Base-by-base conservation (phyloP, 768 basidiomycete species). In the Chlorophyllum brunneum region DNA sequence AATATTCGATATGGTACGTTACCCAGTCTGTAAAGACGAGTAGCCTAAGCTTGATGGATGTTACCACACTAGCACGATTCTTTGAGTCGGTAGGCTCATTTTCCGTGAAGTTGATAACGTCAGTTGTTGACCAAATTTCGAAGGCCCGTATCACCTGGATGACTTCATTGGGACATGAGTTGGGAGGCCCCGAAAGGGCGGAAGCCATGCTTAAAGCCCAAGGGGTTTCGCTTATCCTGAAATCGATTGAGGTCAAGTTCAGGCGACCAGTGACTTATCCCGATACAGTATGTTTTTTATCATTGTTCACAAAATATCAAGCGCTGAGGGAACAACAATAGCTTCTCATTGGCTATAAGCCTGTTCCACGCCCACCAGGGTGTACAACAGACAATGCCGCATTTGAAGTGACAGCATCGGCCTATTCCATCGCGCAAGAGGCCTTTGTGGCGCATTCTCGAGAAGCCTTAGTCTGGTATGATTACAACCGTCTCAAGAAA, bases 81-180 rank as follows among this genome's bases (percentile, higher is more conserved):
- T 76, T 88, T 54, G 85, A 89, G 70, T 87, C 84, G 20, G 83
- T 83, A 51, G 63, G 80, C 55, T 54, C 30, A 16, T 20, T 39
- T 54, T 9, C 11, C 5, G 10, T 23, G 4, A 38, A 20, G 4
- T 36, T 13, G 15, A 7, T 18, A 20, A 23, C 26, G 2, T 26
- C 44, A 24, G 18, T 30, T n/a, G 31, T 46, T 60, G 10, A 58
- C 13, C 2, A n/a, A 18, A n/a, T 39, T 36, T n/a, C 27, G 41
- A 59, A 85, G 84, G 78, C 83, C 23, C 82, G 88, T 51, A 85
- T 89, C 39, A 70, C 78, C 48, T 90, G 86, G 86, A 72, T 88
- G 66, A 61, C 66, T 29, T 71, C 76, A 3, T 55, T 90, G 4
- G 87, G 80, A 0, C 61, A 75, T 27, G 72, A 80, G 51, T 64